Evolutionary conservation across 306 rosid genomes (phyloP), one percentile per base, ranked within the genome.

Genomic region (Delonix regia): DNA sequence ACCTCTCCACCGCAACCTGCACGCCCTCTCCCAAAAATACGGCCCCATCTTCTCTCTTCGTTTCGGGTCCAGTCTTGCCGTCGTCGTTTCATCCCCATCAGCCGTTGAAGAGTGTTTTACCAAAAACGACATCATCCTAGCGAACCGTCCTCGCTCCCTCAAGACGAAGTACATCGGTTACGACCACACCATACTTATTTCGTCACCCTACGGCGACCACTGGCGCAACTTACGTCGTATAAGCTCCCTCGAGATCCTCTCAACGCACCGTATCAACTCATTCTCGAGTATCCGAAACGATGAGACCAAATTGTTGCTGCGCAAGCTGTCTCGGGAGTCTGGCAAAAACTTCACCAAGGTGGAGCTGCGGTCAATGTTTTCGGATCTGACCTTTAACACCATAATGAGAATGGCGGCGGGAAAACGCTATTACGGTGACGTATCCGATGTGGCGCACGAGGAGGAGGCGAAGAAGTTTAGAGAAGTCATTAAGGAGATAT

Each of bases 151-250:
- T 0, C 75, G 4, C 10, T 30, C 81, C 1, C 18, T 12, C 38
- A 16, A 44, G 24, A 77, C 75, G 52, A 89, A 93, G 82, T 72
- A 86, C 80, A 0, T 90, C 0, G 86, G 51, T 51, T 93, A 80
- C 67, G 56, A 90, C 85, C 9, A 71, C 73, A 87, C 94, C 71
- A 74, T 55, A 2, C 0, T 93, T 0, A 1, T 59, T 0, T 0
- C 33, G 1, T 1, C 97, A 1, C 63, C 92, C 0, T 86, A 90
- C 48, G 96, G 96, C 6, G 96, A 90, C 24, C 94, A 87, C 69
- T 93, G 97, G 97, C 94, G 94, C 21, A 93, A 89, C 86, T 53
- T 89, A 1, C 97, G 96, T n/a, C 94, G 94, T 25, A 86, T 93
- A 0, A 75, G 89, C 42, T 22, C 92, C 2, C 24, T 83, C 0